These are phyloP conservation scores for Potentilla sterilis DNA, from an alignment of 306 rosid genomes.

Conservation along the genomic window DNA sequence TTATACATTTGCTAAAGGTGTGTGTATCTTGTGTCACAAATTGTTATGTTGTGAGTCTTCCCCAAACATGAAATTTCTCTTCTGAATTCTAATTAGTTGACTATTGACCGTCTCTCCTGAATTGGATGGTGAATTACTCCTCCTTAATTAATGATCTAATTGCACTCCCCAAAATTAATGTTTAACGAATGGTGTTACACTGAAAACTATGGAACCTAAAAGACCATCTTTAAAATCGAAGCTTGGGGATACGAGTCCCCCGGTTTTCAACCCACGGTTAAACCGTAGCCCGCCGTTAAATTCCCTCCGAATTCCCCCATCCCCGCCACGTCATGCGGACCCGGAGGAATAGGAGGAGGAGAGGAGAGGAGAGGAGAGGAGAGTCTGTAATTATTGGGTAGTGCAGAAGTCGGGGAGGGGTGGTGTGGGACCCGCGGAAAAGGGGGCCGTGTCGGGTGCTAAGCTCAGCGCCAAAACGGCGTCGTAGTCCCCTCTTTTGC, in stretches of 20 bases:
- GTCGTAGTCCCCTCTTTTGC: constrained; percentile 40
- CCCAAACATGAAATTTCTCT: too few species aligned
- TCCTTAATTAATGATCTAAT: not conserved
- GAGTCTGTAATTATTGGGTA: not conserved
- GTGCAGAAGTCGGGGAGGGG: not conserved
- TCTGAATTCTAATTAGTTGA: too few species aligned
- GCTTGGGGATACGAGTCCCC: constrained; percentile 18
- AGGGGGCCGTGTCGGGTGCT: constrained; percentile 52
- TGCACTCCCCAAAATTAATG: not conserved
- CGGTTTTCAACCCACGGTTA: constrained; percentile 7
- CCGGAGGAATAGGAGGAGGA: not conserved
- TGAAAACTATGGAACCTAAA: constrained; percentile 17
- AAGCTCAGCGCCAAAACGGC: constrained; percentile 56
- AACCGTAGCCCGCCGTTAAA: constrained; percentile 44
- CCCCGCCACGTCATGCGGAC: constrained; percentile 13
- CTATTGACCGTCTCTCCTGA: too few species aligned
- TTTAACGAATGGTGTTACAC: constrained; percentile 4
- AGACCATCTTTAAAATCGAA: not conserved
- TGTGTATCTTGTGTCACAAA: too few species aligned
- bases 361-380: too few species aligned
- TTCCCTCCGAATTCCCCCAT: constrained; percentile 1
- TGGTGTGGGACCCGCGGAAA: constrained; percentile 41
- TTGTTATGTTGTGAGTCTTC: too few species aligned
- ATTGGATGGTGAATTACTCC: too few species aligned
- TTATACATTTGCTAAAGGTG: too few species aligned